Conservation (phyloP, 768 basidiomycete genomes). For the Trametes gibbosa region DNA sequence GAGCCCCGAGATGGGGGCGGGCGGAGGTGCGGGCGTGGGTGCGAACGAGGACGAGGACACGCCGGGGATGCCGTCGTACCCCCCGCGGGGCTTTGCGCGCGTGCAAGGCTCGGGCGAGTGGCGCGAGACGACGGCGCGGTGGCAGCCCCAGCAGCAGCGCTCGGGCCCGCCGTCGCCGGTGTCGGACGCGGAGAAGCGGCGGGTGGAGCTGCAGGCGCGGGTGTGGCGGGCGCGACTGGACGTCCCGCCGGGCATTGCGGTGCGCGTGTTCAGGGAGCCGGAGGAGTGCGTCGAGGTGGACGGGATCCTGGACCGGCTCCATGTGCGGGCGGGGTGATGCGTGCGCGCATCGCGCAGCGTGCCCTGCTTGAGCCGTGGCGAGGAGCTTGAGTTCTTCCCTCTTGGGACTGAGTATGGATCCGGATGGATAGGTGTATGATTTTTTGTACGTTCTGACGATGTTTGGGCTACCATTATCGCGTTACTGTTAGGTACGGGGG, state of each 20-base stretch:
- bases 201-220: slow-evolving; percentile 57
- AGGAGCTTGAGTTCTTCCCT: too few species aligned
- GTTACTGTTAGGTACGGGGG: too few species aligned
- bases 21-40: neutral
- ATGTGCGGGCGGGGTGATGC: neutral
- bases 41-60: neutral
- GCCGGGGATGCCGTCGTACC: slow-evolving; percentile 1
- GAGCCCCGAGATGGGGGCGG: slow-evolving; percentile 9
- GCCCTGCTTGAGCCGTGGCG: too few species aligned
- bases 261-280: slow-evolving; percentile 69
- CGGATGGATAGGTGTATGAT: too few species aligned
- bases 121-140: slow-evolving; percentile 6
- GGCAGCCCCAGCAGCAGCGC: slow-evolving; percentile 7
- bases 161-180: slow-evolving; percentile 20
- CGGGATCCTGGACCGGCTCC: slow-evolving; percentile 23
- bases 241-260: slow-evolving; percentile 53
- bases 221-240: slow-evolving; percentile 59
- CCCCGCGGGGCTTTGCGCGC: neutral
- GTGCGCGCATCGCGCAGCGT: too few species aligned
- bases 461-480: too few species aligned
- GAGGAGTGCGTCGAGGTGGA: slow-evolving; percentile 65
- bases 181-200: slow-evolving; percentile 54
- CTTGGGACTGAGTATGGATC: too few species aligned
- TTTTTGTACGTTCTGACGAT: too few species aligned
- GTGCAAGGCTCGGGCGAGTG: neutral